These are phyloP conservation scores for Pisolithus thermaeus DNA, from an alignment of 1,284 basidiomycete genomes.

Conservation along the genomic window DNA sequence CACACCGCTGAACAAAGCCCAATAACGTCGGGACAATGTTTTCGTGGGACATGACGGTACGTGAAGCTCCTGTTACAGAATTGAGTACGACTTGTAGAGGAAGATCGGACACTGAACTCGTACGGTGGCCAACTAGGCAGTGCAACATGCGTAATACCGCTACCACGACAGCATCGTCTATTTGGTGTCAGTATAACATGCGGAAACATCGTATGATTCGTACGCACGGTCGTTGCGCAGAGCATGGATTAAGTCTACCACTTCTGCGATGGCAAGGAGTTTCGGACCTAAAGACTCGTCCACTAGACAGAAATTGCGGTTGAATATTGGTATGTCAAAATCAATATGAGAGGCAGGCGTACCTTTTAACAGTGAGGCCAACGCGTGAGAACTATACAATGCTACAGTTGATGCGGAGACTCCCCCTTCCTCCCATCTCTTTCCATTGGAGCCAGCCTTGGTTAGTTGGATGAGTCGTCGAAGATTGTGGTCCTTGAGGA, in stretches of 20 bases:
- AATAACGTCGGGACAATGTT: constrained; percentile 13
- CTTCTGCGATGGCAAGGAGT: constrained; percentile 13
- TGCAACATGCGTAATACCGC: constrained; percentile 18
- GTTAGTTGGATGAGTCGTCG: constrained; percentile 11
- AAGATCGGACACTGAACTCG: not conserved
- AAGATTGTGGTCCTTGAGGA: constrained; percentile 20
- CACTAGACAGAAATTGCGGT: constrained; percentile 7
- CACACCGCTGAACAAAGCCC: constrained; percentile 14
- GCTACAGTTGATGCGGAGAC: constrained; percentile 11
- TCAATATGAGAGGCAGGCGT: not conserved
- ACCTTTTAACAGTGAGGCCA: constrained; percentile 21
- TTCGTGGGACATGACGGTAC: constrained; percentile 5
- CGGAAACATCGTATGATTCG: not conserved
- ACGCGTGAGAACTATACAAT: constrained; percentile 25
- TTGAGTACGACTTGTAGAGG: not conserved
- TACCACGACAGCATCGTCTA: constrained; percentile 18
- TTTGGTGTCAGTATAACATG: not conserved
- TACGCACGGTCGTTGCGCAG: constrained; percentile 16
- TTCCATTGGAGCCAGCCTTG: not conserved
- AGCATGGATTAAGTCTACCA: constrained; percentile 16
- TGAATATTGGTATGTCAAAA: not conserved
- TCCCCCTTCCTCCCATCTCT: constrained; percentile 12
- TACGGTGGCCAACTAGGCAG: constrained; percentile 15
- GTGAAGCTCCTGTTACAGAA: constrained; percentile 8
- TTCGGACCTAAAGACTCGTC: constrained; percentile 6